These are phyloP conservation scores for Scedosporium dehoogii DNA, from an alignment of 2,329 filamentous ascomycete genomes.

Conservation along the genomic window DNA sequence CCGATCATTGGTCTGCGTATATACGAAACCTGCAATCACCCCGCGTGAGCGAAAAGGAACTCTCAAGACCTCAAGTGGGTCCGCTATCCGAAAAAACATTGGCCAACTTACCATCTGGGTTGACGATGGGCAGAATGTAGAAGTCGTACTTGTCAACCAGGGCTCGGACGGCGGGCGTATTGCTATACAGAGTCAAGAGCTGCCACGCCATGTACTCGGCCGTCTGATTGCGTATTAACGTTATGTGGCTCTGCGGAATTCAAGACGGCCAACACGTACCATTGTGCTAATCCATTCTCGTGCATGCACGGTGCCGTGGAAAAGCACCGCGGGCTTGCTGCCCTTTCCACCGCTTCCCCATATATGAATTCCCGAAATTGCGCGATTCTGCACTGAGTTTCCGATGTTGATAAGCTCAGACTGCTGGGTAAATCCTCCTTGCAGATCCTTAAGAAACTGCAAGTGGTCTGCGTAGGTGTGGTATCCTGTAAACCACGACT, in stretches of 20 bases:
- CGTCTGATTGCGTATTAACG: conserved; percentile 16
- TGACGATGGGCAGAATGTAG: conserved; percentile 53
- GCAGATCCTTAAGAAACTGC: conserved; percentile 35
- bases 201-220: conserved; percentile 42
- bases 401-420: conserved; percentile 40
- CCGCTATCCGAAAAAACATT: not conserved
- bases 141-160: conserved; percentile 55
- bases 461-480: conserved; percentile 41
- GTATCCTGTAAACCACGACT: conserved; percentile 22
- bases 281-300: conserved; percentile 51
- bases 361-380: conserved; percentile 53
- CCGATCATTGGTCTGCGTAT: conserved; percentile 44
- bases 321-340: conserved; percentile 40
- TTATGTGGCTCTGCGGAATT: not conserved
- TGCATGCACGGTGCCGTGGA: conserved; percentile 49
- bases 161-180: conserved; percentile 24
- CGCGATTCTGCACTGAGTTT: conserved; percentile 32
- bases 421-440: conserved; percentile 29
- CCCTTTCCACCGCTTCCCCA: conserved; percentile 35
- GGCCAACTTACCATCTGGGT: conserved; percentile 41
- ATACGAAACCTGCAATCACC: conserved; percentile 40
- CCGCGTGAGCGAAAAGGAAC: not conserved
- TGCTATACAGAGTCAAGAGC: conserved; percentile 35
- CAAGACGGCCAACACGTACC: conserved; percentile 17
- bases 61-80: too few relatives aligned